phyloP scores from a whole-genome alignment of 768 basidiomycete genomes.

The Mycena belliarum region DNA sequence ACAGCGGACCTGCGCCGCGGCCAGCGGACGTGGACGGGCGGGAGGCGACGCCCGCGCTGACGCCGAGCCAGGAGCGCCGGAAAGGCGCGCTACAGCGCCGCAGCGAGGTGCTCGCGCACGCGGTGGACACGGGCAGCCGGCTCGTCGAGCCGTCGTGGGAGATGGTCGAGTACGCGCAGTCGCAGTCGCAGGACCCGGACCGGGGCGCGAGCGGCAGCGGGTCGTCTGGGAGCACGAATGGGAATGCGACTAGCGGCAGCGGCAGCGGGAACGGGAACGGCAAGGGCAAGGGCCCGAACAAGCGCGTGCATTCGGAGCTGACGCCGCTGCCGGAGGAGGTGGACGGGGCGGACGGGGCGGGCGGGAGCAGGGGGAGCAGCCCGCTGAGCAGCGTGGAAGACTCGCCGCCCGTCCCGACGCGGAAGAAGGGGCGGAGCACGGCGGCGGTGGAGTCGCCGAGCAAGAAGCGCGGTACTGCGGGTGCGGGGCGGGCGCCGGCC shows the following conservation, averaged over 20 bases:
- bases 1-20: too few relatives aligned
- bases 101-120: constrained; percentile 47
- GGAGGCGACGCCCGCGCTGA: constrained; percentile 22
- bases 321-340: constrained; percentile 47
- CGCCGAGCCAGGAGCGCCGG: constrained; percentile 24
- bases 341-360: neutral
- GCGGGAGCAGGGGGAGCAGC: constrained; percentile 4
- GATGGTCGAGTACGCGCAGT: constrained; percentile 48
- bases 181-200: constrained; percentile 17
- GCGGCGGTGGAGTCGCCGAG: neutral
- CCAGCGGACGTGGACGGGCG: too few relatives aligned
- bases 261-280: neutral
- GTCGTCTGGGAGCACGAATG: neutral
- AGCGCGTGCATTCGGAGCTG: constrained; percentile 45
- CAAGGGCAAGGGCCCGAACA: constrained; percentile 30
- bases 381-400: constrained; percentile 12
- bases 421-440: constrained; percentile 13
- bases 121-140: constrained; percentile 39
- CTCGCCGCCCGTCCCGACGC: constrained; percentile 12
- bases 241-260: too few relatives aligned
- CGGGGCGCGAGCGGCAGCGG: constrained; percentile 10
- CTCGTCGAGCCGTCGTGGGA: constrained; percentile 58
- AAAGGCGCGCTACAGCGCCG: constrained; percentile 44
- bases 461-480: constrained; percentile 5
- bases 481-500: neutral